A percentile compares a stretch with the other conserved stretches of the same genome.
These are phyloP conservation scores for Triticum monococcum DNA, from an alignment of 176 grass and related monocot genomes.

Conservation along the genomic window DNA sequence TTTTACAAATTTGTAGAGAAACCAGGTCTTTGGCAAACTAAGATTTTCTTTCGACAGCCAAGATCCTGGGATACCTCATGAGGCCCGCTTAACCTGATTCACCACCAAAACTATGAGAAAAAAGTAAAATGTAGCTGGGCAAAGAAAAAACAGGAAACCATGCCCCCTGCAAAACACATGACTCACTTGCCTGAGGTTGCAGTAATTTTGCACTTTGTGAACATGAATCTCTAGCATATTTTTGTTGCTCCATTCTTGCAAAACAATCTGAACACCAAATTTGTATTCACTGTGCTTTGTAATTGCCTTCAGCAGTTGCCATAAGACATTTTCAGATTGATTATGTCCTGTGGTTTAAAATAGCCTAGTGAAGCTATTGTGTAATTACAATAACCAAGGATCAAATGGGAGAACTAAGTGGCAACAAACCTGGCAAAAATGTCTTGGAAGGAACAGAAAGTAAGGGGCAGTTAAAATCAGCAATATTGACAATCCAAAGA, in stretches of 20 bases:
- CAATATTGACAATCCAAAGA: background rate
- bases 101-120: conserved; percentile 22
- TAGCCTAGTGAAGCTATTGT: background rate
- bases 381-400: background rate
- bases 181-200: conserved; percentile 28
- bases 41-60: background rate
- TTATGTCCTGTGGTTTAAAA: background rate
- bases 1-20: background rate
- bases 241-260: conserved; percentile 18
- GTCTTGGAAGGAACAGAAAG: background rate
- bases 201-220: background rate
- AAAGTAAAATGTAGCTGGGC: background rate
- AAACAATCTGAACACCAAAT: background rate
- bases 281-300: background rate
- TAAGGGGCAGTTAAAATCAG: background rate
- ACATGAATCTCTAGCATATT: background rate
- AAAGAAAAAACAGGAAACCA: background rate
- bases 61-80: background rate
- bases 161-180: background rate
- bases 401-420: background rate
- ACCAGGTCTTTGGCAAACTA: background rate
- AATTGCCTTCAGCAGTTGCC: background rate
- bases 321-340: background rate
- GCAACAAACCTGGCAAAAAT: background rate
- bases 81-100: conserved; percentile 20